A percentile compares a stretch with the other conserved stretches of the same genome.
Evolutionary conservation across 2,329 filamentous ascomycete species (phyloP).

Genomic region (Arthrobotrys iridis): DNA sequence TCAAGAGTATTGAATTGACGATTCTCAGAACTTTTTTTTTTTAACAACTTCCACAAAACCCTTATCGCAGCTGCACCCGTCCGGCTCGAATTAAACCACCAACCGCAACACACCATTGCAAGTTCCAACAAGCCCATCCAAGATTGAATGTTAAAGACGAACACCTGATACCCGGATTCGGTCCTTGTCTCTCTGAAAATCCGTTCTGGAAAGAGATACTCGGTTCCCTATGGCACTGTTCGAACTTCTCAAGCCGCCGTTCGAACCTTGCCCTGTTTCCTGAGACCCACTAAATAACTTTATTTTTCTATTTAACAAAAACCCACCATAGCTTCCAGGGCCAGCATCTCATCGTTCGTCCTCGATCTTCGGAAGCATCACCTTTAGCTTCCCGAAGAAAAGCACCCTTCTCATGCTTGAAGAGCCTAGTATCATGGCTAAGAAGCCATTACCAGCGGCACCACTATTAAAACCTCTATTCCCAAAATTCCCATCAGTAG

Average conservation of each 20-base stretch:
- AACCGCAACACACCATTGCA: constrained; percentile 44
- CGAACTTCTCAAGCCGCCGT: constrained; percentile 53
- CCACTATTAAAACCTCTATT: constrained; percentile 40
- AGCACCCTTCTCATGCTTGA: constrained; percentile 42
- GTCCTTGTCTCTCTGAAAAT: constrained; percentile 19
- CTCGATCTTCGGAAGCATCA: constrained; percentile 3
- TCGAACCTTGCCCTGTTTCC: constrained; percentile 24
- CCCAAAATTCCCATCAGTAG: constrained; percentile 49
- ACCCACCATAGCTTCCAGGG: constrained; percentile 13
- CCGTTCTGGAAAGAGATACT: constrained; percentile 13
- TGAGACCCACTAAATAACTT: constrained; percentile 27
- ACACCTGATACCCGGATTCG: constrained; percentile 26
- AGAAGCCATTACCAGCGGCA: constrained; percentile 51
- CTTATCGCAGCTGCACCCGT: neutral
- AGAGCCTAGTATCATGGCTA: constrained; percentile 52
- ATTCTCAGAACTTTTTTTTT: constrained; percentile 11
- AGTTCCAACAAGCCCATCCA: constrained; percentile 20
- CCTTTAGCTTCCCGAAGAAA: constrained; percentile 2
- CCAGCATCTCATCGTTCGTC: neutral
- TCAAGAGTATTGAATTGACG: constrained; percentile 9
- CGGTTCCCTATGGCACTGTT: constrained; percentile 47
- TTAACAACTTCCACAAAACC: neutral
- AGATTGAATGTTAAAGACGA: constrained; percentile 3
- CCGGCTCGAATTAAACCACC: neutral
- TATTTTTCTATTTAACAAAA: constrained; percentile 22